Percentiles rank a stretch among this genome's conserved stretches.
Evolutionary conservation across 352 stramenopile genomes (phyloP).

Genomic region (Saprolegnia diclina): DNA sequence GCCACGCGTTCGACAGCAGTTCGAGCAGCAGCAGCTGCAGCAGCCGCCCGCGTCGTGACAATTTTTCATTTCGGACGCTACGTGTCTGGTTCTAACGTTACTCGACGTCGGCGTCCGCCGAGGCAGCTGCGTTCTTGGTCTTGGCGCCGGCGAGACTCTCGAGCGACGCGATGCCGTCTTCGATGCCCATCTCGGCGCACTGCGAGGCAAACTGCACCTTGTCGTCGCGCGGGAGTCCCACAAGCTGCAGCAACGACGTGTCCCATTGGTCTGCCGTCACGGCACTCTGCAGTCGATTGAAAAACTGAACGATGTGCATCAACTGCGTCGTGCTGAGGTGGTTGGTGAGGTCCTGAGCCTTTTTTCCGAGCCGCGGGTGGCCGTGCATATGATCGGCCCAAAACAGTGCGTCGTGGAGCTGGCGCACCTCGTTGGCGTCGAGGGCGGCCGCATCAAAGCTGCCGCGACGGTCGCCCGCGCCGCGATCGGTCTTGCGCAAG

Average conservation of each 20-base stretch:
- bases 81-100: no score
- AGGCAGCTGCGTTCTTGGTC: no score
- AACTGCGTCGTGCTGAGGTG: slow-evolving; percentile 8
- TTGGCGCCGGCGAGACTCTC: no score
- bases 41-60: no score
- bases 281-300: background rate
- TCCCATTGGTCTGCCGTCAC: slow-evolving; percentile 17
- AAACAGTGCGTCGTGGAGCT: slow-evolving; percentile 14
- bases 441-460: slow-evolving; percentile 9
- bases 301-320: background rate
- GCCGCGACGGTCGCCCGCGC: slow-evolving; percentile 1
- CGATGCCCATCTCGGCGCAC: slow-evolving; percentile 7
- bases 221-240: background rate
- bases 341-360: slow-evolving; percentile 9
- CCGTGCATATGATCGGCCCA: slow-evolving; percentile 8
- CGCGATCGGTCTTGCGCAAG: slow-evolving; percentile 6
- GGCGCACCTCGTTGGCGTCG: background rate
- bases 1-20: no score
- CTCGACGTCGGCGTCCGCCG: no score
- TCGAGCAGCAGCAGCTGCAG: no score
- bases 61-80: no score
- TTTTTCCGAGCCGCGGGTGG: slow-evolving; percentile 21
- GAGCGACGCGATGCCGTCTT: slow-evolving; percentile 9
- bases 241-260: slow-evolving; percentile 15
- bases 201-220: slow-evolving; percentile 8